Conservation (phyloP, 1,284 basidiomycete species). For the Naganishia sp. region DNA sequence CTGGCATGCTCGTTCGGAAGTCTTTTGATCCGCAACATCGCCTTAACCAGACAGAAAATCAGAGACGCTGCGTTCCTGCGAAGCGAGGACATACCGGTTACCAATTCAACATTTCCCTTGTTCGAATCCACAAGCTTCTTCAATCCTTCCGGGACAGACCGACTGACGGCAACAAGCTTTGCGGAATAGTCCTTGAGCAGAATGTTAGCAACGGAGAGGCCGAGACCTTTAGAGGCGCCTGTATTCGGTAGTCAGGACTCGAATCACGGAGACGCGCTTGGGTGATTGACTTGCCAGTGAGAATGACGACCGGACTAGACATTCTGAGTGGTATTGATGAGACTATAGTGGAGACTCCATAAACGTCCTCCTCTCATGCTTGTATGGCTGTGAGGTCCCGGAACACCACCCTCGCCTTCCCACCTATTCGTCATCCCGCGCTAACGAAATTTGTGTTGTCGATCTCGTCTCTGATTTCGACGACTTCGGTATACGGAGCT, state of each 20-base stretch:
- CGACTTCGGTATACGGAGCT: slow-evolving; percentile 2
- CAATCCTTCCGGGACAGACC: slow-evolving; percentile 52
- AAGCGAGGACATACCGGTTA: slow-evolving; percentile 1
- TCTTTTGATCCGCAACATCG: slow-evolving; percentile 53
- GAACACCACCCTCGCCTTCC: neutral
- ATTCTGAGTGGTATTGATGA: neutral
- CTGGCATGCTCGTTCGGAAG: slow-evolving; percentile 46
- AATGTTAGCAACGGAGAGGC: slow-evolving; percentile 55
- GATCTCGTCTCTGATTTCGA: slow-evolving; percentile 10
- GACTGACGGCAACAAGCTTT: slow-evolving; percentile 57
- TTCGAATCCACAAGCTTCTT: slow-evolving; percentile 7
- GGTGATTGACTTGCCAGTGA: slow-evolving; percentile 39
- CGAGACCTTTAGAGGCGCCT: slow-evolving; percentile 56
- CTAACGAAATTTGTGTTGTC: slow-evolving; percentile 22
- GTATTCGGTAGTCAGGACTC: neutral
- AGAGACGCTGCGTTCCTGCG: neutral
- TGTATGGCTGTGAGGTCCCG: too few relatives aligned
- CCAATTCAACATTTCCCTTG: slow-evolving; percentile 1
- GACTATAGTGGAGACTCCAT: too few relatives aligned
- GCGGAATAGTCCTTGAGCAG: slow-evolving; percentile 52
- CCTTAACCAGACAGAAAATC: slow-evolving; percentile 45
- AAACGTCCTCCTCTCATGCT: too few relatives aligned
- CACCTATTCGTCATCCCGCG: slow-evolving; percentile 21
- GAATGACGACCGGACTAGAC: slow-evolving; percentile 45
- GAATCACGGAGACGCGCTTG: too few relatives aligned